Evolutionary conservation across 495 filamentous ascomycete species (phyloP).

Genomic region (Friedmanniomyces simplex): DNA sequence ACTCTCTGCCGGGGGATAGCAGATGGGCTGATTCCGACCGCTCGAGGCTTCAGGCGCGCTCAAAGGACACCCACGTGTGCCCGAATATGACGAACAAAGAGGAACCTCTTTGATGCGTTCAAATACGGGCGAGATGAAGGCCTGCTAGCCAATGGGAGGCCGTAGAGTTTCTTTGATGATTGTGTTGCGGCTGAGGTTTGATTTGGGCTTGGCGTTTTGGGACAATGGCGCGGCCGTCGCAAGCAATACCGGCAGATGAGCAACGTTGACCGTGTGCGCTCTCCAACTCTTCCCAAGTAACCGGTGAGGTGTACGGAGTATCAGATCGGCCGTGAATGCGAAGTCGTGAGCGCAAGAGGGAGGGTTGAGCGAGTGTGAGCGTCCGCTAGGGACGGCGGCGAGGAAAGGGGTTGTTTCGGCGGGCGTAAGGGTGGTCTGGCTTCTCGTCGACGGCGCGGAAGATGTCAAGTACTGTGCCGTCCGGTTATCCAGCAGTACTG

Average conservation of each 20-base stretch:
- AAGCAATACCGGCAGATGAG: neutral
- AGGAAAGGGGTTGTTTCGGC: neutral
- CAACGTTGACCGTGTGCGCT: neutral
- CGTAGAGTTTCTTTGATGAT: neutral
- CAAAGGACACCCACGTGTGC: neutral
- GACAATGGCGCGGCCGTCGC: neutral
- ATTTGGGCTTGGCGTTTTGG: constrained; percentile 3
- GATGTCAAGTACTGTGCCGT: constrained; percentile 1
- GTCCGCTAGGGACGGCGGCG: neutral
- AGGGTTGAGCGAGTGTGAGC: neutral
- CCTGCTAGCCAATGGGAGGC: neutral
- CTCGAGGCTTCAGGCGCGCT: neutral
- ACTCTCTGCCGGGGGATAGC: neutral
- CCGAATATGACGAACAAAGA: neutral
- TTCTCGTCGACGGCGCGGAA: constrained; percentile 1
- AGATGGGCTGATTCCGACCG: neutral
- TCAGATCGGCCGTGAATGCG: neutral
- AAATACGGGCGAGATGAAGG: neutral
- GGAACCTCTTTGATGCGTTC: neutral
- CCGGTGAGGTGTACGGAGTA: neutral
- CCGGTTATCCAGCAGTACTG: constrained; percentile 1
- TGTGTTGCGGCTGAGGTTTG: constrained; percentile 1
- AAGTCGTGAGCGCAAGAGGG: neutral
- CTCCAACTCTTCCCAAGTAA: neutral
- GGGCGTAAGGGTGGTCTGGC: neutral